These are phyloP conservation scores for Arthrobotrys entomopaga DNA, from an alignment of 2,329 filamentous ascomycete genomes.

Conservation along the genomic window DNA sequence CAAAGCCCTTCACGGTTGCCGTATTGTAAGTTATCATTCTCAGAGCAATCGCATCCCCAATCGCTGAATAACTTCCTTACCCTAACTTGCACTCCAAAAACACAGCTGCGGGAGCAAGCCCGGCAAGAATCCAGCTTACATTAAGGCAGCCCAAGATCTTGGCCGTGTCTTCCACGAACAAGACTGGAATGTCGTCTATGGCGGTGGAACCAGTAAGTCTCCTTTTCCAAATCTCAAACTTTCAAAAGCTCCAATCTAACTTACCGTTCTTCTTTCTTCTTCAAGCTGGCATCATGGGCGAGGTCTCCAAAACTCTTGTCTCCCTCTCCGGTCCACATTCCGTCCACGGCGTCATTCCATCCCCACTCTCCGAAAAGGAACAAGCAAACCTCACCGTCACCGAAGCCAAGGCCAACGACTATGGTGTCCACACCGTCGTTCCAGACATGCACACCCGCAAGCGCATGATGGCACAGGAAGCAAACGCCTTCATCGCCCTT, in stretches of 20 bases:
- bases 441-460: constrained; percentile 97
- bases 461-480: constrained; percentile 88
- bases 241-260: neutral
- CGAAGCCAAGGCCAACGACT: constrained; percentile 67
- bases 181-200: constrained; percentile 88
- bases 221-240: neutral
- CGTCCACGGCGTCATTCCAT: constrained; percentile 94
- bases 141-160: constrained; percentile 80
- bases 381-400: constrained; percentile 73
- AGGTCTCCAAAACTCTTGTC: constrained; percentile 86
- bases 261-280: neutral
- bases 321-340: constrained; percentile 75
- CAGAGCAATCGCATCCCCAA: constrained; percentile 7
- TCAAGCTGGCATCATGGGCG: constrained; percentile 87
- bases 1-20: constrained; percentile 75
- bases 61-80: neutral
- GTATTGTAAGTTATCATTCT: constrained; percentile 77
- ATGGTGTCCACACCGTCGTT: constrained; percentile 87
- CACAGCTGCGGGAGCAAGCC: constrained; percentile 81
- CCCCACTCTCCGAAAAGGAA: constrained; percentile 82
- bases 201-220: constrained; percentile 76
- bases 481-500: constrained; percentile 86
- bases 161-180: constrained; percentile 77
- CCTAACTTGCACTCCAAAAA: constrained; percentile 39
- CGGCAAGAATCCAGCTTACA: constrained; percentile 77